Base-by-base conservation (phyloP, 192 early-diverging fungal species). In the Dissophora ornata region DNA sequence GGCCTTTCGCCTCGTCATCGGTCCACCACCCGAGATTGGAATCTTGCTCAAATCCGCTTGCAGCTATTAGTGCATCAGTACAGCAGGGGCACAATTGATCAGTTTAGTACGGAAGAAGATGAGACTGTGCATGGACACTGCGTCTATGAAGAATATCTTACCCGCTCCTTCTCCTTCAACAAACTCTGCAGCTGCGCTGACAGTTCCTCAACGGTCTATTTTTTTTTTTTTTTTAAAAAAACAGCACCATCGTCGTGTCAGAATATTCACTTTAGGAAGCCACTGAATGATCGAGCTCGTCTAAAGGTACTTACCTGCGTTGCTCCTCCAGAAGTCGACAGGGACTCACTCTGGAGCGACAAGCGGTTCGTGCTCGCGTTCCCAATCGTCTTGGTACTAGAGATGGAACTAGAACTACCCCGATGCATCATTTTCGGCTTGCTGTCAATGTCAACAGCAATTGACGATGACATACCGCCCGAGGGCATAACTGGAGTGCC, bases 41-140 rank as follows among this genome's bases (percentile, higher is more conserved):
- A 86, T 83, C 59, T 83, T 83, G 52, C 74, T 77, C 58, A 84
- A 65, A 62, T 81, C 74, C 9, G 82, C 81, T 59, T 84, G 81
- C 5, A 86, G 65, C 79, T 85, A 63, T 19, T 38, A n/a, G n/a
- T n/a, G n/a, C n/a, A n/a, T n/a, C n/a, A n/a, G n/a, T n/a, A n/a
- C n/a, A n/a, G n/a, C n/a, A n/a, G n/a, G n/a, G n/a, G n/a, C n/a
- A n/a, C n/a, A n/a, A n/a, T n/a, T n/a, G n/a, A n/a, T n/a, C n/a
- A n/a, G n/a, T n/a, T n/a, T n/a, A n/a, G n/a, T n/a, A n/a, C n/a
- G n/a, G n/a, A n/a, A n/a, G n/a, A n/a, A n/a, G n/a, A n/a, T n/a
- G n/a, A n/a, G n/a, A n/a, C n/a, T n/a, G n/a, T n/a, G n/a, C n/a
- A n/a, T n/a, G 18, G 49, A 25, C 25, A 52, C 32, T 46, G 40